Conservation (phyloP, 2,329 filamentous ascomycete species). For the Chaetoscypha palmicola region DNA sequence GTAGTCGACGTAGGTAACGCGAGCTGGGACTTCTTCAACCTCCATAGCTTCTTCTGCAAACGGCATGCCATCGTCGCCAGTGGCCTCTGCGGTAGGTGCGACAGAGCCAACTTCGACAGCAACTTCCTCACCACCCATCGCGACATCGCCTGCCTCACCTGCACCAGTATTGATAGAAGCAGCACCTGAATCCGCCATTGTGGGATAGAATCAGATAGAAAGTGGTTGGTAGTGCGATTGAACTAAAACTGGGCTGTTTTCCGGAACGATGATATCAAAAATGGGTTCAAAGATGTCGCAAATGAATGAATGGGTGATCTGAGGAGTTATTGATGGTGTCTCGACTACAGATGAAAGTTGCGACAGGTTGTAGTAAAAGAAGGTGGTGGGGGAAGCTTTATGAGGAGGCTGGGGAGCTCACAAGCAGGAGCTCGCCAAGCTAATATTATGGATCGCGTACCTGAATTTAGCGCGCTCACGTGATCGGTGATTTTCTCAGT, state of each 20-base stretch:
- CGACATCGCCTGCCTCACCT: conserved; percentile 22
- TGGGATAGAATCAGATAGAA: background rate
- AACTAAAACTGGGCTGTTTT: background rate
- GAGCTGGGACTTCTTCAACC: conserved; percentile 12
- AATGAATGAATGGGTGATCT: conserved; percentile 2
- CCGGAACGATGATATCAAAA: too few species aligned
- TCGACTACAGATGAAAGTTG: background rate
- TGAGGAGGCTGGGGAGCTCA: conserved; percentile 1
- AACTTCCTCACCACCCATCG: conserved; percentile 24
- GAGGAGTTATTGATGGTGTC: background rate
- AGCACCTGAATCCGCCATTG: conserved; percentile 23
- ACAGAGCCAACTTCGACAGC: conserved; percentile 26
- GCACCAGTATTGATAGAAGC: too few species aligned
- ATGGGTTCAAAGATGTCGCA: too few species aligned
- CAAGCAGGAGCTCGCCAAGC: too few species aligned
- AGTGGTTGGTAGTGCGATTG: background rate
- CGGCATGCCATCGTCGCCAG: conserved; percentile 16
- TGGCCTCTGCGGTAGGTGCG: conserved; percentile 8
- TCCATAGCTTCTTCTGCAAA: conserved; percentile 21
- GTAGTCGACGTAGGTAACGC: conserved; percentile 46
- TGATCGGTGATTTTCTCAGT: too few species aligned
- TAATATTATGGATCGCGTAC: too few species aligned
- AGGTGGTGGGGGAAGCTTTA: conserved; percentile 3
- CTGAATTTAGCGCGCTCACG: background rate
- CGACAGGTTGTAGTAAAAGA: background rate